Conservation (phyloP, 306 rosid species). For the Quercus bicolor region DNA sequence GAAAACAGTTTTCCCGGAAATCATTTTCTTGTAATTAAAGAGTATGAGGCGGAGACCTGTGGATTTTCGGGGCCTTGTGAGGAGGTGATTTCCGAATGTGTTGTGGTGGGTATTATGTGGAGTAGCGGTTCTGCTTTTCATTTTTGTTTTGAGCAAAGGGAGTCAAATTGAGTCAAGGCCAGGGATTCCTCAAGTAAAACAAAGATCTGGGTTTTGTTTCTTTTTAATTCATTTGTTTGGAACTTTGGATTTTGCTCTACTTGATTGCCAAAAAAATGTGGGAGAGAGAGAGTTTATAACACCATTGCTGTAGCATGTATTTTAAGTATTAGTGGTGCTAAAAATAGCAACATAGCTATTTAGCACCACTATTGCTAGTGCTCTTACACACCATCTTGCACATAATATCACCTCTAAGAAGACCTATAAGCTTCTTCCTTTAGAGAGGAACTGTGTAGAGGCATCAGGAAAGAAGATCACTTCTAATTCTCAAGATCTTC, state of each 20-base stretch:
- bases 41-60: slow-evolving; percentile 71
- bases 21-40: background rate
- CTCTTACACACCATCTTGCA: too few species aligned
- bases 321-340: too few species aligned
- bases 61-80: slow-evolving; percentile 69
- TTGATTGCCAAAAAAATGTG: background rate
- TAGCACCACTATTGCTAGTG: too few species aligned
- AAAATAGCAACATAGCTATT: too few species aligned
- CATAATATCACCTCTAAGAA: too few species aligned
- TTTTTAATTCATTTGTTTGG: background rate
- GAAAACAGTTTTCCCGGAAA: too few species aligned
- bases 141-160: slow-evolving; percentile 62
- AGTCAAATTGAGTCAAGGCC: slow-evolving; percentile 74
- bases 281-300: background rate
- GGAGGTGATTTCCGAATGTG: slow-evolving; percentile 69
- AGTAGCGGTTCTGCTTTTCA: slow-evolving; percentile 60
- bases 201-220: background rate
- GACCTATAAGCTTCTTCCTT: too few species aligned
- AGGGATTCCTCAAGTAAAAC: slow-evolving; percentile 46
- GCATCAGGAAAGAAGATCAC: too few species aligned
- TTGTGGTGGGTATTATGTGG: slow-evolving; percentile 72
- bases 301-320: too few species aligned
- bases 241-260: background rate
- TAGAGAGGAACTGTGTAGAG: too few species aligned
- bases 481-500: too few species aligned